phyloP scores from a whole-genome alignment of 2,329 filamentous ascomycete species.

The Ophiosphaerella korrae region DNA sequence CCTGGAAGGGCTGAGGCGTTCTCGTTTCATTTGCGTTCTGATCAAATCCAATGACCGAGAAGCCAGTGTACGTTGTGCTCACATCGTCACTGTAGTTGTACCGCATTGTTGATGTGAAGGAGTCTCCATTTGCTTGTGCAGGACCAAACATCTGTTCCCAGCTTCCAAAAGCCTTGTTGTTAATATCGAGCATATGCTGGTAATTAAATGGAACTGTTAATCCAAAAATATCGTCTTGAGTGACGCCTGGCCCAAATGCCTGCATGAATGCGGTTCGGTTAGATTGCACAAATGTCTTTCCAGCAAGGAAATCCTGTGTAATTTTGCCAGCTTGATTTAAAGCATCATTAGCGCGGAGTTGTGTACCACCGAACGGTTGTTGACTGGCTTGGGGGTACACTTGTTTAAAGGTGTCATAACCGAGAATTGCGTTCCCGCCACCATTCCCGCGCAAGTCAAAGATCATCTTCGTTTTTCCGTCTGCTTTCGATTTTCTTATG shows the following conservation, averaged over 20 bases:
- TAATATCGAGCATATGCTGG: constrained; percentile 35
- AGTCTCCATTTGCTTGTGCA: constrained; percentile 34
- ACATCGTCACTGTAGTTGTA: constrained; percentile 45
- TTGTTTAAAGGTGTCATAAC: constrained; percentile 57
- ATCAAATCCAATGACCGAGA: constrained; percentile 38
- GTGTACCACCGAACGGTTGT: constrained; percentile 52
- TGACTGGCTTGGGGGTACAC: constrained; percentile 55
- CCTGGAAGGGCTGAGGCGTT: constrained; percentile 44
- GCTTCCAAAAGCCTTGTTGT: constrained; percentile 35
- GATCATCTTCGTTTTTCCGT: constrained; percentile 64
- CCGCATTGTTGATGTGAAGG: constrained; percentile 43
- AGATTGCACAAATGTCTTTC: constrained; percentile 35
- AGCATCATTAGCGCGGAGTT: constrained; percentile 54
- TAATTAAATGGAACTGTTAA: constrained; percentile 41
- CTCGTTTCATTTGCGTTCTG: constrained; percentile 35
- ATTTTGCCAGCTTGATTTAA: constrained; percentile 43
- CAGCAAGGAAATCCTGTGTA: constrained; percentile 35
- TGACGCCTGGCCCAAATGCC: constrained; percentile 28
- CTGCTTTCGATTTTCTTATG: constrained; percentile 52
- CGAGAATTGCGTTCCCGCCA: constrained; percentile 57
- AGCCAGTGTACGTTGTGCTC: constrained; percentile 35
- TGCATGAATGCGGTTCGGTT: constrained; percentile 35
- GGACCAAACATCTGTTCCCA: constrained; percentile 48
- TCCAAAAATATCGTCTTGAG: constrained; percentile 27
- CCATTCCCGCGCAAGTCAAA: constrained; percentile 67